phyloP scores from a whole-genome alignment of 2,329 filamentous ascomycete genomes.

The Phialemonium atrogriseum region DNA sequence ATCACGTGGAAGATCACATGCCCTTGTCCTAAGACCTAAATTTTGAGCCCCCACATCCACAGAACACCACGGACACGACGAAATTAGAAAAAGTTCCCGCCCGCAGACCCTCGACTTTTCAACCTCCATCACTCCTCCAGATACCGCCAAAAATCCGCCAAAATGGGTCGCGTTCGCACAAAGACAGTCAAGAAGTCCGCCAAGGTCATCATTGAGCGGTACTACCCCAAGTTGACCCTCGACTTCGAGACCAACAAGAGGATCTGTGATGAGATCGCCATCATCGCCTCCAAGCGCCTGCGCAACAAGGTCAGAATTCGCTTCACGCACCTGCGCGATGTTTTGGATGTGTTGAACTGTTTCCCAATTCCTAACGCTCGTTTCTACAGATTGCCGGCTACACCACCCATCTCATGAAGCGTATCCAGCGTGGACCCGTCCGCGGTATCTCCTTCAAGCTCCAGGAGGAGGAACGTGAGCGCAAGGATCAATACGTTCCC shows the following conservation, averaged over 20 bases:
- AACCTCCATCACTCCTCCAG: slow-evolving; percentile 18
- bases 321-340: slow-evolving; percentile 1
- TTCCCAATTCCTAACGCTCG: slow-evolving; percentile 8
- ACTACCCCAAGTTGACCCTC: slow-evolving; percentile 94
- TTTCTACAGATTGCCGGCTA: slow-evolving; percentile 78
- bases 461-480: slow-evolving; percentile 99
- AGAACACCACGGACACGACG: slow-evolving; percentile 9
- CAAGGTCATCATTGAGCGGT: slow-evolving; percentile 99
- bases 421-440: slow-evolving; percentile 97
- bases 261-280: slow-evolving; percentile 99
- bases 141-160: slow-evolving; percentile 40
- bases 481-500: slow-evolving; percentile 99
- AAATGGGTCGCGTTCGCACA: slow-evolving; percentile 63
- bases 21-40: neutral
- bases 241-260: slow-evolving; percentile 99
- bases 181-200: slow-evolving; percentile 71
- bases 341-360: neutral
- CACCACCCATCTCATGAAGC: slow-evolving; percentile 99
- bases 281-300: slow-evolving; percentile 97
- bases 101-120: slow-evolving; percentile 7
- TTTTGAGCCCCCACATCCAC: slow-evolving; percentile 9
- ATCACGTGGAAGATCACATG: neutral
- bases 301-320: slow-evolving; percentile 82
- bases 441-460: slow-evolving; percentile 99
- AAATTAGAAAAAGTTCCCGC: slow-evolving; percentile 6